These are phyloP conservation scores for Pelargonium myrrhifolium DNA, from an alignment of 441 rosid genomes.

Conservation along the genomic window DNA sequence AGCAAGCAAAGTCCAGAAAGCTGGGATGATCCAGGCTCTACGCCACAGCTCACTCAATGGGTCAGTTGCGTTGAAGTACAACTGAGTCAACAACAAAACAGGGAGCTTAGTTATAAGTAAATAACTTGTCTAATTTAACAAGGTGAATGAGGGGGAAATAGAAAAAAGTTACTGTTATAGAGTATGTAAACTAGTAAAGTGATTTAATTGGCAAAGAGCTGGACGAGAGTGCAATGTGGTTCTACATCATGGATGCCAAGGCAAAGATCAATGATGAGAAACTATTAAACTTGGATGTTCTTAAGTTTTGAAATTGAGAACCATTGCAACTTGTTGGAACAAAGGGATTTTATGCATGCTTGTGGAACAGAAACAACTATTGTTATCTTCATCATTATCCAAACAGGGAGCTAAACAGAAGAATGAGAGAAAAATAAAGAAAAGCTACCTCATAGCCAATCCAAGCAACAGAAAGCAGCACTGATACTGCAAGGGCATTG, in stretches of 20 bases:
- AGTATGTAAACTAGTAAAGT: not conserved
- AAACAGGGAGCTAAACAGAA: not conserved
- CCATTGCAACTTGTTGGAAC: not conserved
- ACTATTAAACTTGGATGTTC: not conserved
- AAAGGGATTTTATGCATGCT: not conserved
- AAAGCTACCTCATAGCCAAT: conserved; percentile 42
- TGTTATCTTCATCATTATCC: not conserved
- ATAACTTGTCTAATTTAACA: not conserved
- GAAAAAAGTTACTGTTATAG: too few relatives aligned
- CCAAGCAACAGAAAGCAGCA: conserved; percentile 45
- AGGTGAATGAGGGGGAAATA: not conserved
- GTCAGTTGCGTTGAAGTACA: conserved; percentile 47
- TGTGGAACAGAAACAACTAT: not conserved
- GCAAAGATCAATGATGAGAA: not conserved
- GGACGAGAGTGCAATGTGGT: not conserved
- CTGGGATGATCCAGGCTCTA: conserved; percentile 48
- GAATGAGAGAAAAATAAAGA: conserved; percentile 7
- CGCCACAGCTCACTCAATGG: conserved; percentile 47
- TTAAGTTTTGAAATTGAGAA: not conserved
- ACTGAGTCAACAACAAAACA: conserved; percentile 23
- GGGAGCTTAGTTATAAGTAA: conserved; percentile 9
- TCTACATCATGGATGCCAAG: not conserved
- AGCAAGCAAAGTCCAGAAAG: conserved; percentile 47
- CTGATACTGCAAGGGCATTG: conserved; percentile 40
- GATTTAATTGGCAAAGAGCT: not conserved